These are phyloP conservation scores for Amanita jacksonii DNA, from an alignment of 768 basidiomycete genomes.

Conservation along the genomic window DNA sequence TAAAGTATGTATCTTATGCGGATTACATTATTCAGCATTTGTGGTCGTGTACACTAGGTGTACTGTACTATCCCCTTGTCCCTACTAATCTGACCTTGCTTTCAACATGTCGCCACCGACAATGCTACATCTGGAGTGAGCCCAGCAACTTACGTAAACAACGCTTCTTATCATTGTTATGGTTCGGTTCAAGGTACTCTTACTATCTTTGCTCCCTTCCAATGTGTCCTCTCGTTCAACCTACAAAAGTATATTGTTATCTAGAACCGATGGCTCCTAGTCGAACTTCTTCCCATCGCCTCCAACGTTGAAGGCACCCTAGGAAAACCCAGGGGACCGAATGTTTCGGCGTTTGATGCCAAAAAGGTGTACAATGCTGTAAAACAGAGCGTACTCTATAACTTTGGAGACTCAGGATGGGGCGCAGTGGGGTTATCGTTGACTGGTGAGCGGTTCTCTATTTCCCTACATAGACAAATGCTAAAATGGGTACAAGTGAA, in stretches of 20 bases:
- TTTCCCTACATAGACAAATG: not conserved
- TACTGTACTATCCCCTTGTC: no score
- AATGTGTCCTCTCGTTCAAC: not conserved
- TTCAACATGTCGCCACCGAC: no score
- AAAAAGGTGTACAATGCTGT: constrained; percentile 62
- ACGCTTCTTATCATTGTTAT: no score
- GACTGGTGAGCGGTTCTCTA: constrained; percentile 37
- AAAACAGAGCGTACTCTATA: constrained; percentile 53
- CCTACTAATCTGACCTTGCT: no score
- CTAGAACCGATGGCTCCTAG: constrained; percentile 83
- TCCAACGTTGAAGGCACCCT: constrained; percentile 15
- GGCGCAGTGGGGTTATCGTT: constrained; percentile 67
- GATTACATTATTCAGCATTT: no score
- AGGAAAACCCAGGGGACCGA: no score
- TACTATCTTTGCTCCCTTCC: not conserved
- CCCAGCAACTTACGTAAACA: no score
- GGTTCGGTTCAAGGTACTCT: constrained; percentile 61
- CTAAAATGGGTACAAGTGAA: constrained; percentile 45
- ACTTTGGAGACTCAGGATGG: constrained; percentile 86
- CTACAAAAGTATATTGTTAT: constrained; percentile 2
- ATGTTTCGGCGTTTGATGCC: constrained; percentile 33
- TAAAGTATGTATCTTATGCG: no score
- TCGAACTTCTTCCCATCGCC: constrained; percentile 62
- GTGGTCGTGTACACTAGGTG: no score
- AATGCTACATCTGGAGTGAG: no score